phyloP scores from a whole-genome alignment of 2,329 filamentous ascomycete genomes.

The Fusarium nanum region DNA sequence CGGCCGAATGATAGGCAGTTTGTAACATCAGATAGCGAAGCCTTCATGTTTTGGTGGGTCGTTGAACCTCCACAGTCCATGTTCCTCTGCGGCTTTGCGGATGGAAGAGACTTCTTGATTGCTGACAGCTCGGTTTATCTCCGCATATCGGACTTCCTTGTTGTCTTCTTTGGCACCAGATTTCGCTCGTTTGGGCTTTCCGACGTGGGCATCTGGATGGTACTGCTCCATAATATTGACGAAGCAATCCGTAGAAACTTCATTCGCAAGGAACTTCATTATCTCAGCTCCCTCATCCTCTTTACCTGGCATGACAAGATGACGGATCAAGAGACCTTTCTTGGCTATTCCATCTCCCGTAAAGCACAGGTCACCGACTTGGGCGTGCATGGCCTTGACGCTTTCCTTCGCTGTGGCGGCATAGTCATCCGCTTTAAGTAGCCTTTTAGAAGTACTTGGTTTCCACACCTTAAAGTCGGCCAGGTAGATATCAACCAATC shows the following conservation, averaged over 20 bases:
- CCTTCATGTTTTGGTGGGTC: slow-evolving; percentile 68
- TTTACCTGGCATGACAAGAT: slow-evolving; percentile 86
- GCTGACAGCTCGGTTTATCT: slow-evolving; percentile 75
- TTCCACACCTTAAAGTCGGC: slow-evolving; percentile 90
- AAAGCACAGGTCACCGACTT: slow-evolving; percentile 87
- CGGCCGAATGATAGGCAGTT: slow-evolving; percentile 16
- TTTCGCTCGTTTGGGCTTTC: slow-evolving; percentile 66
- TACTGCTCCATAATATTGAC: slow-evolving; percentile 94
- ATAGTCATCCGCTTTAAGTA: slow-evolving; percentile 85
- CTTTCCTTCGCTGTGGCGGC: slow-evolving; percentile 78
- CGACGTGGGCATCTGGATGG: slow-evolving; percentile 82
- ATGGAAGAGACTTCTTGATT: slow-evolving; percentile 74
- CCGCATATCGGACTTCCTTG: slow-evolving; percentile 72
- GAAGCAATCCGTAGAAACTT: slow-evolving; percentile 80
- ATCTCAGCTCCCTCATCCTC: slow-evolving; percentile 79
- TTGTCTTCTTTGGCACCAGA: slow-evolving; percentile 54
- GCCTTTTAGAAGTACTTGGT: slow-evolving; percentile 70
- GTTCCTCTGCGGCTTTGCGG: slow-evolving; percentile 73
- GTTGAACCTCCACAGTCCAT: slow-evolving; percentile 83
- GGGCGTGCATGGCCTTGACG: slow-evolving; percentile 81
- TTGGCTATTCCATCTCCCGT: slow-evolving; percentile 84
- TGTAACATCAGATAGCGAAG: slow-evolving; percentile 58
- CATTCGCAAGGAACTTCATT: slow-evolving; percentile 78
- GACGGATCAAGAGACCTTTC: slow-evolving; percentile 78
- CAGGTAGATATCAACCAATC: slow-evolving; percentile 87